Percentiles rank a stretch among this genome's conserved stretches.
phyloP scores from a whole-genome alignment of 495 filamentous ascomycete species.

The Rostrohypoxylon terebratum region DNA sequence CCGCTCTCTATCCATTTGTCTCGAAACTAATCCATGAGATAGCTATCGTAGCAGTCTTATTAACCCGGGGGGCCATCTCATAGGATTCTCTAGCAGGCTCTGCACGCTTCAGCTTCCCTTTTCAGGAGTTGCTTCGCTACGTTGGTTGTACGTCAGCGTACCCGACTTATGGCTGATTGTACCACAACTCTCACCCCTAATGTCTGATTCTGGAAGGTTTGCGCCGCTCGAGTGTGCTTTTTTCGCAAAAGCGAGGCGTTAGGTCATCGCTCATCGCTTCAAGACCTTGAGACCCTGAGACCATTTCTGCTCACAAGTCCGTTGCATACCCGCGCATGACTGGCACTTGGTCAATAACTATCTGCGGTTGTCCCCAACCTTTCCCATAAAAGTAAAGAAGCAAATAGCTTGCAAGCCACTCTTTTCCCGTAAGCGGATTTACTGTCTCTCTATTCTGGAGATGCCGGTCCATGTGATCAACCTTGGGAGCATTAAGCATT shows the following conservation, averaged over 20 bases:
- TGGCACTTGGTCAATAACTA: slow-evolving; percentile 29
- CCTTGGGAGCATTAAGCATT: slow-evolving; percentile 19
- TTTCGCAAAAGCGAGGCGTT: slow-evolving; percentile 13
- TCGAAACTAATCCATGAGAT: slow-evolving; percentile 18
- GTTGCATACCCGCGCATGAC: slow-evolving; percentile 46
- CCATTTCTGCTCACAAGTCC: slow-evolving; percentile 39
- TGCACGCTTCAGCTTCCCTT: slow-evolving; percentile 48
- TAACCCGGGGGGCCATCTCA: slow-evolving; percentile 34
- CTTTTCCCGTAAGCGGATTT: slow-evolving; percentile 38
- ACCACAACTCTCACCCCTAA: slow-evolving; percentile 34
- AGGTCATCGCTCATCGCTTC: slow-evolving; percentile 32
- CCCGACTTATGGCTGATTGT: slow-evolving; percentile 38
- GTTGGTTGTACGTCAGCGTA: slow-evolving; percentile 40
- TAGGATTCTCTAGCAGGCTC: slow-evolving; percentile 44
- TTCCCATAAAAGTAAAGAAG: slow-evolving; percentile 30
- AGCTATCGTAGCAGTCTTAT: slow-evolving; percentile 44
- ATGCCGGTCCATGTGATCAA: slow-evolving; percentile 42
- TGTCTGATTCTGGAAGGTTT: slow-evolving; percentile 48
- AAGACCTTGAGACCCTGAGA: background rate
- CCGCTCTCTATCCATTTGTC: slow-evolving; percentile 33
- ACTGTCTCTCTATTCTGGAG: slow-evolving; percentile 46
- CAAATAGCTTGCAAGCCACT: slow-evolving; percentile 40
- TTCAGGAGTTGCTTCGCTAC: slow-evolving; percentile 43
- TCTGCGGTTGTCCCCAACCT: slow-evolving; percentile 34
- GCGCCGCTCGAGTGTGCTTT: slow-evolving; percentile 38